Evolutionary conservation across 352 stramenopile genomes (phyloP), one percentile per base, ranked within the genome.

Genomic region (Pythium angustatum): DNA sequence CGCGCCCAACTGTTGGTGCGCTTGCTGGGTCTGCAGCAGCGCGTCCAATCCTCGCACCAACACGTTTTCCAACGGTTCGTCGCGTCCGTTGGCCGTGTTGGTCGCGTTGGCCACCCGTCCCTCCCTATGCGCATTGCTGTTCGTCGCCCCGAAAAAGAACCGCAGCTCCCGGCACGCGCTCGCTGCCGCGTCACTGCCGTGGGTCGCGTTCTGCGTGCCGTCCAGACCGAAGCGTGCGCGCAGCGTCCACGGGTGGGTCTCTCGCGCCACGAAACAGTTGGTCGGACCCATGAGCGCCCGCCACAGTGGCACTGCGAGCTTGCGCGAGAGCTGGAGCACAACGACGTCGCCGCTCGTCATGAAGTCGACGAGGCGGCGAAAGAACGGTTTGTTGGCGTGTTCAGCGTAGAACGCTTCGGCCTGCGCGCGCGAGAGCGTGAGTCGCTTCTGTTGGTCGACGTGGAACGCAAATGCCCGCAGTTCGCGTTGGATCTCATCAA

Each of bases 191-290:
- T 96, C 88, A 52, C 79, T 93, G 24, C 87, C 90, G 50, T 96
- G 90, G 1, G 87, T 93, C 10, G 89, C 85, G 61, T 96, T 96
- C 22, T 69, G 56, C 1, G 79, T 93, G 17, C 86, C 81, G 28
- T 94, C 82, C n/a, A 87, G 48, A 12, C 90, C 90, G 58, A 91
- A 96, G n/a, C 77, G 72, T 17, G 79, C 90, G 5, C 87, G 77
- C 28, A 96, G 60, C 10, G 76, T 83, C 76, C 71, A 81, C 14
- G 83, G 77, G 28, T 81, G 63, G 1, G 66, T 80, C 33, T 77
- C 61, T 0, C 77, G 64, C 5, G 88, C 88, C 36, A 56, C 67
- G 11, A 71, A 52, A 15, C 81, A 76, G 64, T 96, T 90, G 15
- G 88, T 96, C 14, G 88, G 85, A 0, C 90, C 90, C 78, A 93